A percentile compares a stretch with the other conserved stretches of the same genome.
phyloP scores from a whole-genome alignment of 352 stramenopile genomes.

The Globisporangium sylvaticum region DNA sequence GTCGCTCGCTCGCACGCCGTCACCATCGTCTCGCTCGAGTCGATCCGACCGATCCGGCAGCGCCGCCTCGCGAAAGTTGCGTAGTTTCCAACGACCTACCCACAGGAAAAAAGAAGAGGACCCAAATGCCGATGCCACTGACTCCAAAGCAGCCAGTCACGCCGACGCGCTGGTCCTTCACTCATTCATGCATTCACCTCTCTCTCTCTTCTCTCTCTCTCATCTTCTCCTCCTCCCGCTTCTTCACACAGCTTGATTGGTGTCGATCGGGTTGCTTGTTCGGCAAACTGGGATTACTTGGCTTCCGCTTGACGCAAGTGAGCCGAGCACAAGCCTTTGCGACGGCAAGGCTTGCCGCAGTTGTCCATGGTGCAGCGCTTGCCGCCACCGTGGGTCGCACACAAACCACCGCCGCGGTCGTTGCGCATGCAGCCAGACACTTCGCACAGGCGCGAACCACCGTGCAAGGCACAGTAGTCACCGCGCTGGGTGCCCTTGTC shows the following conservation, averaged over 20 bases:
- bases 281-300: constrained; percentile 19
- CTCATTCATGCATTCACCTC: constrained; percentile 21
- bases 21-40: constrained; percentile 5
- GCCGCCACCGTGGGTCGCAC: constrained; percentile 75
- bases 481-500: constrained; percentile 86
- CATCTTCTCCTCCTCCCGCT: neutral
- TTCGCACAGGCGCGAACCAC: constrained; percentile 80
- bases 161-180: constrained; percentile 12
- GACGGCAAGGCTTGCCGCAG: constrained; percentile 76
- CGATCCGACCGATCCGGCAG: constrained; percentile 1
- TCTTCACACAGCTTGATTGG: constrained; percentile 1
- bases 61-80: constrained; percentile 2
- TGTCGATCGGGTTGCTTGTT: constrained; percentile 6
- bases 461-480: constrained; percentile 83
- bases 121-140: constrained; percentile 12
- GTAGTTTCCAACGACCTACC: constrained; percentile 20
- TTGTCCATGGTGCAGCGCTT: constrained; percentile 69
- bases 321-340: constrained; percentile 79
- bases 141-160: constrained; percentile 6
- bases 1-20: neutral
- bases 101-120: constrained; percentile 1
- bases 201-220: neutral
- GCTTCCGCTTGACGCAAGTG: constrained; percentile 47
- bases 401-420: constrained; percentile 76
- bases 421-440: constrained; percentile 79